Percentiles rank a stretch among this genome's conserved stretches.
Evolutionary conservation across 1,139 yeast genomes (phyloP).

Genomic region (Suhomyces wounanorum): DNA sequence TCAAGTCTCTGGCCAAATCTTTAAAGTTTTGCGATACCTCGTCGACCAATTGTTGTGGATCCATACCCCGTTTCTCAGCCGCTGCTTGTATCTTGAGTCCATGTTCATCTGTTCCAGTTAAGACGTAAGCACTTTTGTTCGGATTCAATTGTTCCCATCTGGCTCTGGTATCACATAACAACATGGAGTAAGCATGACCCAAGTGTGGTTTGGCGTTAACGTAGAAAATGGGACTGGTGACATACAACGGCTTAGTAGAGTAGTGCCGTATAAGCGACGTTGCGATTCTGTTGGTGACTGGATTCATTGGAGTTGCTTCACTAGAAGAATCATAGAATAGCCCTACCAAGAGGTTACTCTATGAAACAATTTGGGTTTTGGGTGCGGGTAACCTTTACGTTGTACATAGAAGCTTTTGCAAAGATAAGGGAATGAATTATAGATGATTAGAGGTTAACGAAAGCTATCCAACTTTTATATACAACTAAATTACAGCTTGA

Average conservation of each 20-base stretch:
- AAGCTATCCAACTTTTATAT: neutral
- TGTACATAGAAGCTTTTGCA: neutral
- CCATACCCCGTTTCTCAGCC: slow-evolving; percentile 49
- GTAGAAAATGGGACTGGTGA: slow-evolving; percentile 93
- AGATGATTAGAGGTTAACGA: neutral
- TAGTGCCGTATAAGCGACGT: slow-evolving; percentile 2
- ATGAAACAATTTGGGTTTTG: neutral
- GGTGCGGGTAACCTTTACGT: neutral
- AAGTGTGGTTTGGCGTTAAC: slow-evolving; percentile 95
- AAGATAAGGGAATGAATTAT: neutral
- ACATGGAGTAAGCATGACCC: slow-evolving; percentile 90
- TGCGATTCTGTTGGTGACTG: neutral
- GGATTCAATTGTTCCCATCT: slow-evolving; percentile 66
- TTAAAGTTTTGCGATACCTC: slow-evolving; percentile 64
- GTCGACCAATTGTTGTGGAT: slow-evolving; percentile 75
- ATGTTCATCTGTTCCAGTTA: slow-evolving; percentile 97
- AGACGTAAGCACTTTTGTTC: slow-evolving; percentile 46
- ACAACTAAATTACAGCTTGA: slow-evolving; percentile 1
- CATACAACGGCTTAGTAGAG: slow-evolving; percentile 44
- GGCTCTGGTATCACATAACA: slow-evolving; percentile 73
- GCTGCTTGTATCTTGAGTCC: slow-evolving; percentile 88
- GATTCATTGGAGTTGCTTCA: neutral
- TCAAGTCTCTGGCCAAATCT: slow-evolving; percentile 55
- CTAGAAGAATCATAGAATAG: neutral
- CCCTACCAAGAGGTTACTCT: neutral